Conservation (phyloP, 1,139 yeast species). For the Diutina ranongensis region DNA sequence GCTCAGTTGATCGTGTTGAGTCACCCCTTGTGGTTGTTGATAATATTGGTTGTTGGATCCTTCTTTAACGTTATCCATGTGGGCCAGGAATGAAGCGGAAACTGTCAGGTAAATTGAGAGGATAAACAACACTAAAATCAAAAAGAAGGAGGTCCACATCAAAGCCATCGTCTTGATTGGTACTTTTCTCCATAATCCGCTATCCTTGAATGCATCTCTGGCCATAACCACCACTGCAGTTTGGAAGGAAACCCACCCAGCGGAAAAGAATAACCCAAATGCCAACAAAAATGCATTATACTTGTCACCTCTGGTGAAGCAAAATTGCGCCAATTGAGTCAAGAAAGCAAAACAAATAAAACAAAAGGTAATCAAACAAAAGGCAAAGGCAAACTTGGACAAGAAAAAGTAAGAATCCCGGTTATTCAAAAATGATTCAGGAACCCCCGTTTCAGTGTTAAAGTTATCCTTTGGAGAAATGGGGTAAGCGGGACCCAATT, state of each 20-base stretch:
- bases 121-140: constrained; percentile 40
- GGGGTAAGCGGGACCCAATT: constrained; percentile 46
- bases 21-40: constrained; percentile 9
- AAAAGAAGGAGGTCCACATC: constrained; percentile 54
- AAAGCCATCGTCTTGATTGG: constrained; percentile 52
- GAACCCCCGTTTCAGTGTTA: constrained; percentile 37
- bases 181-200: constrained; percentile 30
- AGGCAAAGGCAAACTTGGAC: constrained; percentile 60
- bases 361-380: constrained; percentile 48
- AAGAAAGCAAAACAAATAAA: constrained; percentile 43
- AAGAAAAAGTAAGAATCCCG: constrained; percentile 55
- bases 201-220: constrained; percentile 45
- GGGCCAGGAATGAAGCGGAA: constrained; percentile 34
- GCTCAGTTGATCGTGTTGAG: constrained; percentile 31
- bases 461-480: constrained; percentile 67
- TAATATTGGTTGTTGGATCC: constrained; percentile 12
- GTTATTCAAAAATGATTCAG: constrained; percentile 40
- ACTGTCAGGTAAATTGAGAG: constrained; percentile 43
- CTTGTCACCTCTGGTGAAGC: constrained; percentile 41
- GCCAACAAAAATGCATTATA: constrained; percentile 41
- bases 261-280: constrained; percentile 41
- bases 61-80: constrained; percentile 25
- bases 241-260: constrained; percentile 51
- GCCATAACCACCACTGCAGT: constrained; percentile 63
- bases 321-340: constrained; percentile 29